Percentiles rank a stretch among this genome's conserved stretches.
phyloP scores from a whole-genome alignment of 805 yeast species.

The Yamadazyma nakazawae region DNA sequence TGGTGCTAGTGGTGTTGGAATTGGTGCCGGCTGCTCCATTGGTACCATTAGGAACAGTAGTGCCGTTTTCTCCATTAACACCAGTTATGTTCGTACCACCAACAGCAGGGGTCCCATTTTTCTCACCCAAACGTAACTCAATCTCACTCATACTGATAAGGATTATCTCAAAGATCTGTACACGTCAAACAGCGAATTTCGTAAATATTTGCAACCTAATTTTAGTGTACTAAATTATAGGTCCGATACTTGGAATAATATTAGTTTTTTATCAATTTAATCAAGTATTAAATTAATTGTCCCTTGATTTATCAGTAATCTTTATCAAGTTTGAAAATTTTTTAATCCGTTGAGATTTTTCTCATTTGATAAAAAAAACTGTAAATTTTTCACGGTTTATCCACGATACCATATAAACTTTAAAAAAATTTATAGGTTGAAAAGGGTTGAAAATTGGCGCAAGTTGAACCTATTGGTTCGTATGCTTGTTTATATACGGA shows the following conservation, averaged over 20 bases:
- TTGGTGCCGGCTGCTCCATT: neutral
- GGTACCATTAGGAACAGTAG: neutral
- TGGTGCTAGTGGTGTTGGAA: neutral
- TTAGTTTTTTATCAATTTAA: neutral
- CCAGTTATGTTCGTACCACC: neutral
- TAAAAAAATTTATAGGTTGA: neutral
- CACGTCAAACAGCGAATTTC: neutral
- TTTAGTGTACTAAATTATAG: neutral
- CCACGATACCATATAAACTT: neutral
- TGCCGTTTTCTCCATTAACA: neutral
- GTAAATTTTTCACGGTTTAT: slow-evolving; percentile 3
- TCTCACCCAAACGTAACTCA: slow-evolving; percentile 7
- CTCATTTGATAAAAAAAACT: slow-evolving; percentile 12
- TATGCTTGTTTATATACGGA: neutral
- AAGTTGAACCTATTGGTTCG: neutral
- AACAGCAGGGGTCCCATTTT: neutral
- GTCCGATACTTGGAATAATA: neutral
- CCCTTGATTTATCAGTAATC: neutral
- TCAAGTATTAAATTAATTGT: neutral
- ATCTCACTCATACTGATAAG: slow-evolving; percentile 12
- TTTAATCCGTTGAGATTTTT: slow-evolving; percentile 7
- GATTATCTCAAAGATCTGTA: neutral
- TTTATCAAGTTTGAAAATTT: slow-evolving; percentile 12
- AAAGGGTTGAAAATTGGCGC: too few relatives aligned
- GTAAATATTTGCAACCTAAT: neutral